Conservation (phyloP, 108 stramenopile species). For the Cyclotella baltica region DNA sequence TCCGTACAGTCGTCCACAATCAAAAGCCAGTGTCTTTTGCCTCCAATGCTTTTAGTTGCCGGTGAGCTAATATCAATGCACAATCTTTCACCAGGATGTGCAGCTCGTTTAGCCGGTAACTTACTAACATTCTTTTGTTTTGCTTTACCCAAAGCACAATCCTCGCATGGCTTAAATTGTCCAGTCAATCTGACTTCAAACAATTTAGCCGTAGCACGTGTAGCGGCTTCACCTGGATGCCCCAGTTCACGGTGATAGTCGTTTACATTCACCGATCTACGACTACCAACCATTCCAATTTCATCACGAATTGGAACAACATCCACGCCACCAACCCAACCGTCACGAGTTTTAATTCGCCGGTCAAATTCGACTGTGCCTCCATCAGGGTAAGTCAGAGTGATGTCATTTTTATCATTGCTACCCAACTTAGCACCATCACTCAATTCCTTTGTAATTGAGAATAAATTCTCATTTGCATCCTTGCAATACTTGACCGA, state of each 20-base stretch:
- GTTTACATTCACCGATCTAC: constrained; percentile 1
- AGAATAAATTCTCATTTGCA: background rate
- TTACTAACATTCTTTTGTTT: constrained; percentile 4
- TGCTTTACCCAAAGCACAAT: constrained; percentile 25
- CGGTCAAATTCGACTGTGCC: background rate
- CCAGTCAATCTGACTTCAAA: constrained; percentile 6
- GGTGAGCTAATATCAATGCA: constrained; percentile 16
- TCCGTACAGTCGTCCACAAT: constrained; percentile 7
- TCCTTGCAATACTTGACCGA: background rate
- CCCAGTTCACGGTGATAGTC: background rate
- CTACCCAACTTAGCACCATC: background rate
- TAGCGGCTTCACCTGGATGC: constrained; percentile 12
- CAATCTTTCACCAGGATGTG: background rate
- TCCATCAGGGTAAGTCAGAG: background rate
- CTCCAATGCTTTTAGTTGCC: background rate
- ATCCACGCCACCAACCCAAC: constrained; percentile 2
- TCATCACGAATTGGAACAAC: background rate
- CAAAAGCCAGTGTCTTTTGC: constrained; percentile 1
- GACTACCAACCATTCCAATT: no score
- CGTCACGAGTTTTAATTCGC: background rate
- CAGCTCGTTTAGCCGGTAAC: background rate
- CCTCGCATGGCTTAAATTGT: constrained; percentile 11
- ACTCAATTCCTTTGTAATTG: background rate
- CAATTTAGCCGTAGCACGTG: constrained; percentile 7
- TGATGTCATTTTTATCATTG: background rate